A percentile compares a stretch with the other conserved stretches of the same genome.
phyloP scores from a whole-genome alignment of 2,329 filamentous ascomycete species.

The Fusarium robinianum region DNA sequence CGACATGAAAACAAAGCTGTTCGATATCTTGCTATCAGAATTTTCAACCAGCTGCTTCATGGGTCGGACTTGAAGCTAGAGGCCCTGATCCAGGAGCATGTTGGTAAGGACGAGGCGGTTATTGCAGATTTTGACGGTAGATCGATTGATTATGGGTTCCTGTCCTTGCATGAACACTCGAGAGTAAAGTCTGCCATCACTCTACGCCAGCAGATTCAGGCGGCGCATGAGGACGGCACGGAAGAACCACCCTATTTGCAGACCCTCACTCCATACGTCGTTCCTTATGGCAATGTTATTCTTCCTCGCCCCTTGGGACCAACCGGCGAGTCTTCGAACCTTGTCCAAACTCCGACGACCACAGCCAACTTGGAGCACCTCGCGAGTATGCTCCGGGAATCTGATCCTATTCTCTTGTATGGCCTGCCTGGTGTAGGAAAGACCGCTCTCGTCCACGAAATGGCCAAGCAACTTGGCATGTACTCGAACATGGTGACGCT shows the following conservation, averaged over 20 bases:
- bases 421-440: slow-evolving; percentile 89
- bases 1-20: slow-evolving; percentile 62
- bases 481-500: slow-evolving; percentile 86
- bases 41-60: slow-evolving; percentile 78
- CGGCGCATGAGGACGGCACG: slow-evolving; percentile 13
- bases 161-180: slow-evolving; percentile 62
- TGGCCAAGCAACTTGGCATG: slow-evolving; percentile 79
- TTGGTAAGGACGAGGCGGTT: slow-evolving; percentile 64
- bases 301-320: slow-evolving; percentile 65
- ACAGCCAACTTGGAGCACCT: slow-evolving; percentile 71
- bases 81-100: slow-evolving; percentile 67
- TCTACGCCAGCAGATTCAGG: slow-evolving; percentile 47
- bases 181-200: slow-evolving; percentile 53
- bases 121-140: slow-evolving; percentile 75
- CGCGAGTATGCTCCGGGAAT: slow-evolving; percentile 66
- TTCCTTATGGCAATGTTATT: slow-evolving; percentile 68
- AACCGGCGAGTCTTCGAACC: slow-evolving; percentile 50
- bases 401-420: slow-evolving; percentile 77
- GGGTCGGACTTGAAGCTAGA: slow-evolving; percentile 81
- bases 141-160: slow-evolving; percentile 77
- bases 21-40: slow-evolving; percentile 79
- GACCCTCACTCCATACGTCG: slow-evolving; percentile 62
- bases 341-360: slow-evolving; percentile 76
- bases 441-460: slow-evolving; percentile 80
- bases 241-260: slow-evolving; percentile 37